phyloP scores from a whole-genome alignment of 345 rosid genomes.

The Salix purpurea region DNA sequence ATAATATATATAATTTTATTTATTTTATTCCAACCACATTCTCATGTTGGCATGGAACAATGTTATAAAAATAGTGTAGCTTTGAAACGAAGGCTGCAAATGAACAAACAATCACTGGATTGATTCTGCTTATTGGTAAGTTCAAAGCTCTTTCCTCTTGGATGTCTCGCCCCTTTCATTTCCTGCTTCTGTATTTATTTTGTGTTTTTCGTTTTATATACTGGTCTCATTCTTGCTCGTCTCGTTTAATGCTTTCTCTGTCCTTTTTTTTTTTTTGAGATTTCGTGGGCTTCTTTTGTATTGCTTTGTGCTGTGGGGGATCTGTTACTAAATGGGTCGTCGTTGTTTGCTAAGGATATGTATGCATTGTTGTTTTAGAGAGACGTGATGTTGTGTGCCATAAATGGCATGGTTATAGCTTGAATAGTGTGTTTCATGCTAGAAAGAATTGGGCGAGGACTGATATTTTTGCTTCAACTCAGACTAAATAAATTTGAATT shows the following conservation, averaged over 20 bases:
- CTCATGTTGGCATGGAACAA: no score
- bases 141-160: constrained; percentile 11
- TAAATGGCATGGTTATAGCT: not conserved
- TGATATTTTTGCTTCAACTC: not conserved
- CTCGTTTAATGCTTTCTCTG: constrained; percentile 4
- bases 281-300: not conserved
- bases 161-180: constrained; percentile 6
- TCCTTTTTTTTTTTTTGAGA: not conserved
- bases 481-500: not conserved
- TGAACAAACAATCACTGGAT: not conserved
- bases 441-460: not conserved
- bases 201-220: not conserved
- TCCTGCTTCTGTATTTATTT: not conserved
- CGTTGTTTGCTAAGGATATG: not conserved
- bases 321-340: not conserved
- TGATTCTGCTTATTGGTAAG: constrained; percentile 6
- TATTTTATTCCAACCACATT: no score
- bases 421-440: not conserved
- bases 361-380: not conserved
- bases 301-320: not conserved
- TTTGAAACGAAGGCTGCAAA: constrained; percentile 4
- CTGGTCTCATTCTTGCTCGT: constrained; percentile 7
- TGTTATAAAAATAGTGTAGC: constrained; percentile 3
- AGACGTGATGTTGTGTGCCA: not conserved
- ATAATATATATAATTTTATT: no score